These are phyloP conservation scores for Saturnispora sanitii DNA, from an alignment of 805 yeast genomes.

Conservation along the genomic window DNA sequence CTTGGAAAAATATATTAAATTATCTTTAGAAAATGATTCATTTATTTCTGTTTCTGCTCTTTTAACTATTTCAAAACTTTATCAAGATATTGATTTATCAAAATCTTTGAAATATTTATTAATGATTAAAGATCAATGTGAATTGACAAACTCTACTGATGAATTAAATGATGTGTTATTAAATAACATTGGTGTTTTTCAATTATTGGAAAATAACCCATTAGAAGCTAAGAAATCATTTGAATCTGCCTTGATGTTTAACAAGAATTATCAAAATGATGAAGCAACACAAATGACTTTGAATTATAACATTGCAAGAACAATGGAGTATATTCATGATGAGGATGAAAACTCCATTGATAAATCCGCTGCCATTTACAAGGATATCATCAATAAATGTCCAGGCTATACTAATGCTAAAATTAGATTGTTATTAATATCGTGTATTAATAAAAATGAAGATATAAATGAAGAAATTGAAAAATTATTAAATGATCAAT, in stretches of 20 bases:
- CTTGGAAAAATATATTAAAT: constrained; percentile 60
- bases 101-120: constrained; percentile 53
- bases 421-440: constrained; percentile 57
- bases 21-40: constrained; percentile 49
- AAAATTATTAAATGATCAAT: constrained; percentile 40
- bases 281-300: constrained; percentile 32
- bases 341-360: constrained; percentile 19
- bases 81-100: constrained; percentile 57
- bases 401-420: constrained; percentile 72
- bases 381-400: constrained; percentile 42
- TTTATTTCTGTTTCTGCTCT: constrained; percentile 55
- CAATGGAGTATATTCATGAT: constrained; percentile 33
- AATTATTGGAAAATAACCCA: constrained; percentile 41
- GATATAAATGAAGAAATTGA: constrained; percentile 46
- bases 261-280: constrained; percentile 15
- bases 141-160: constrained; percentile 30
- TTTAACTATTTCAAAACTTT: constrained; percentile 56
- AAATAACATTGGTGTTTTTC: constrained; percentile 80
- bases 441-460: constrained; percentile 40
- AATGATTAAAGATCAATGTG: constrained; percentile 38
- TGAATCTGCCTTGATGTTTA: constrained; percentile 31
- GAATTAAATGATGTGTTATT: constrained; percentile 49
- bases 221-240: constrained; percentile 47
- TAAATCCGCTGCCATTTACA: constrained; percentile 35
- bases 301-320: constrained; percentile 69